Evolutionary conservation across 129 eudicot species (phyloP).

Genomic region (Glebionis coronaria): DNA sequence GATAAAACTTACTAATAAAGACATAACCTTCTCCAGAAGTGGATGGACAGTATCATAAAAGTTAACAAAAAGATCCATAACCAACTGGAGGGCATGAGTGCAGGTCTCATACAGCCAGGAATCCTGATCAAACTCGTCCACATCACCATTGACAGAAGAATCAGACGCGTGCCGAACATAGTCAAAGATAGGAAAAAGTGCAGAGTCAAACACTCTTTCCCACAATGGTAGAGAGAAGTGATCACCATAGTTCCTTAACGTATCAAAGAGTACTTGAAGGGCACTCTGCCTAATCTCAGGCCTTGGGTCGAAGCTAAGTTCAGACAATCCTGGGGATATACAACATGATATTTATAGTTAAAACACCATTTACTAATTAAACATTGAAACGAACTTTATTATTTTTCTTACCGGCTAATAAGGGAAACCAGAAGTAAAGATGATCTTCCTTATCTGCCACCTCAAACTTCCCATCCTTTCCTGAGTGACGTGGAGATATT

Average conservation of each 20-base stretch:
- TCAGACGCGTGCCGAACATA: constrained; percentile 87
- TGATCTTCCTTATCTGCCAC: constrained; percentile 72
- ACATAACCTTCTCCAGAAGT: constrained; percentile 69
- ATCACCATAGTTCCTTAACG: constrained; percentile 90
- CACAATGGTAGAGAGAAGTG: constrained; percentile 86
- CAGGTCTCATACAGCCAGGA: constrained; percentile 98
- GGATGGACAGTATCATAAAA: constrained; percentile 87
- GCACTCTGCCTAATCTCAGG: constrained; percentile 94
- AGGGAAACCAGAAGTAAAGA: constrained; percentile 94
- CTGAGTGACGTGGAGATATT: constrained; percentile 46
- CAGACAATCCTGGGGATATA: constrained; percentile 75
- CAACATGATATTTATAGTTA: not conserved
- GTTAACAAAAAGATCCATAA: constrained; percentile 89
- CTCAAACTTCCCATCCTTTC: constrained; percentile 55
- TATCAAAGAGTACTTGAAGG: constrained; percentile 86
- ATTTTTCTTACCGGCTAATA: constrained; percentile 77
- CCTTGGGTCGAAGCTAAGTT: constrained; percentile 95
- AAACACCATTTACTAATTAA: constrained; percentile 10
- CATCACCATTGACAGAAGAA: constrained; percentile 52
- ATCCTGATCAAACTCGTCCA: constrained; percentile 75
- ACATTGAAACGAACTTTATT: not conserved
- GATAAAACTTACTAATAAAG: constrained; percentile 71
- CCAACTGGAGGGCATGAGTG: constrained; percentile 88
- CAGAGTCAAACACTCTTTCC: constrained; percentile 93
- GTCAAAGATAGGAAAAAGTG: constrained; percentile 89